These are phyloP conservation scores for Lenzites betulinus DNA, from an alignment of 768 basidiomycete genomes.

Conservation along the genomic window DNA sequence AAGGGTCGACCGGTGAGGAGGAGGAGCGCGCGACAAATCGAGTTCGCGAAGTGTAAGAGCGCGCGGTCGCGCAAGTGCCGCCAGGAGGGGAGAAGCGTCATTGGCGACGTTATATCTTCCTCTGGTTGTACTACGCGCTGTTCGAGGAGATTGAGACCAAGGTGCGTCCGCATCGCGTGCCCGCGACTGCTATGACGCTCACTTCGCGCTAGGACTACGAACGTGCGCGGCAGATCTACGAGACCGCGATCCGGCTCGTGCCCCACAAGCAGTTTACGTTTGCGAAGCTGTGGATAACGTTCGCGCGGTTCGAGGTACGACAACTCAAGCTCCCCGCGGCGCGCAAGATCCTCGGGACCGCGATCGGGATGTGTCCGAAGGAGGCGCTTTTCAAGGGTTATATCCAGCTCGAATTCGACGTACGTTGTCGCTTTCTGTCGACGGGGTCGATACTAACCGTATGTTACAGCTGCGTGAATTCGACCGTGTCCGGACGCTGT, in stretches of 20 bases:
- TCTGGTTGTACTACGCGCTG: slow-evolving; percentile 94
- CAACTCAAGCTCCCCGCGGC: slow-evolving; percentile 80
- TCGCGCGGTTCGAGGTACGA: slow-evolving; percentile 90
- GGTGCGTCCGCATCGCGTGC: slow-evolving; percentile 43
- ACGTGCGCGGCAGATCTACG: slow-evolving; percentile 89
- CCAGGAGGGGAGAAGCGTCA: slow-evolving; percentile 92
- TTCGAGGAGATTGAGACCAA: slow-evolving; percentile 97
- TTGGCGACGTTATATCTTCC: slow-evolving; percentile 87
- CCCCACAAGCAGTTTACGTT: slow-evolving; percentile 98
- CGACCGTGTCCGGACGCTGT: slow-evolving; percentile 86
- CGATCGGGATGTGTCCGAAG: slow-evolving; percentile 96
- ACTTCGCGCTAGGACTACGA: slow-evolving; percentile 63
- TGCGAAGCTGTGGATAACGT: slow-evolving; percentile 93
- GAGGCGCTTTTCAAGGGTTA: slow-evolving; percentile 95
- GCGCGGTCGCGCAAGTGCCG: slow-evolving; percentile 94
- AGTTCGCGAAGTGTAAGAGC: slow-evolving; percentile 92
- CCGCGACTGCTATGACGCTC: neutral
- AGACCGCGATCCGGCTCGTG: slow-evolving; percentile 83
- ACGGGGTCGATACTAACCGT: slow-evolving; percentile 14
- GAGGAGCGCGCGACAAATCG: slow-evolving; percentile 60
- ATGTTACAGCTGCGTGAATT: slow-evolving; percentile 81
- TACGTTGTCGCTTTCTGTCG: slow-evolving; percentile 37
- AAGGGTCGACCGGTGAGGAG: slow-evolving; percentile 73
- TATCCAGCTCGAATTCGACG: slow-evolving; percentile 90
- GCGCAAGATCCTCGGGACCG: slow-evolving; percentile 84